phyloP scores from a whole-genome alignment of 2,329 filamentous ascomycete genomes.

The Diaporthe eres region DNA sequence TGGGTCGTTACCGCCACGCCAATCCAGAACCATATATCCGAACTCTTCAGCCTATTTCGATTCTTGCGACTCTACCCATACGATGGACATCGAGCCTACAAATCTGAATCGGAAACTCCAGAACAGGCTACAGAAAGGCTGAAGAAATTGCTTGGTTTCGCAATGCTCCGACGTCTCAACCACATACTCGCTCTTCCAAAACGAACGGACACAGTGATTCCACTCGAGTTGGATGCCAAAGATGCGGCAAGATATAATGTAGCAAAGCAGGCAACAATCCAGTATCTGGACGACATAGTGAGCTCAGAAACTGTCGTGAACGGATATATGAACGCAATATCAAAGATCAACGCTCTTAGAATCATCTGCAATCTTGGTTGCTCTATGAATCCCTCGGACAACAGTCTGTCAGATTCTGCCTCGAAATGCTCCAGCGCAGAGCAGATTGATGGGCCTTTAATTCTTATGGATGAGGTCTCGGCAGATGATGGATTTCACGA shows the following conservation, averaged over 20 bases:
- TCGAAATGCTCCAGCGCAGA: not conserved
- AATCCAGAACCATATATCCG: not conserved
- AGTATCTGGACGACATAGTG: not conserved
- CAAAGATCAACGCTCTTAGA: constrained; percentile 18
- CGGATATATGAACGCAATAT: not conserved
- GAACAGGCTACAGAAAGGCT: not conserved
- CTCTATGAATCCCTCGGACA: not conserved
- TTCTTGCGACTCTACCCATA: not conserved
- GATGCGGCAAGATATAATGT: not conserved
- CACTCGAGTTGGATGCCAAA: not conserved
- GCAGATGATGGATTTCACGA: not conserved
- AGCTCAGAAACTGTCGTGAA: not conserved
- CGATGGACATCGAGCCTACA: not conserved
- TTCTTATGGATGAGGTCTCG: not conserved
- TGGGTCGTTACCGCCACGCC: not conserved
- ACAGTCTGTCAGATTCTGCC: not conserved
- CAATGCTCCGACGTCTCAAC: not conserved
- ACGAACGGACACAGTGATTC: not conserved
- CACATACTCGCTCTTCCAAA: not conserved
- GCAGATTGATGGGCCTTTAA: not conserved
- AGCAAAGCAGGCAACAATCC: not conserved
- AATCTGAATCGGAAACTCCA: not conserved
- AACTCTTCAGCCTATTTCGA: not conserved
- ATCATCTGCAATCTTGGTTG: constrained; percentile 1
- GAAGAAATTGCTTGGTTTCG: not conserved